Evolutionary conservation across 805 yeast species (phyloP).

Genomic region (Barnettozyma sucrosica): DNA sequence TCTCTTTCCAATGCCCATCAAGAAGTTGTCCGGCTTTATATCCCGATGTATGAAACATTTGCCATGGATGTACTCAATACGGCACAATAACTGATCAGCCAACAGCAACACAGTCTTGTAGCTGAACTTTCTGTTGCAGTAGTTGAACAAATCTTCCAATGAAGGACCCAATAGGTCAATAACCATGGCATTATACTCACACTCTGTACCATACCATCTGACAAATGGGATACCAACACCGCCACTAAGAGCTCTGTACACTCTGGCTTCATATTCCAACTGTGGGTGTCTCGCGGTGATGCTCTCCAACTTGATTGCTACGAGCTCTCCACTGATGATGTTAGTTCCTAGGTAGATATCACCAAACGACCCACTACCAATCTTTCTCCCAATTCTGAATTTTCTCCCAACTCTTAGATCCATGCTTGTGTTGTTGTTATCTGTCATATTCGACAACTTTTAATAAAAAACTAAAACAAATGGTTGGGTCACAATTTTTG

Average conservation of each 20-base stretch:
- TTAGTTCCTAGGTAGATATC: constrained; percentile 92
- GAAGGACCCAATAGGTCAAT: constrained; percentile 94
- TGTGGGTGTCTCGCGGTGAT: constrained; percentile 93
- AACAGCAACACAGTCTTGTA: constrained; percentile 87
- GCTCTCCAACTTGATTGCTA: constrained; percentile 91
- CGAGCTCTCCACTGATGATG: constrained; percentile 94
- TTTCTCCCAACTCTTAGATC: constrained; percentile 91
- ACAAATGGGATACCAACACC: constrained; percentile 97
- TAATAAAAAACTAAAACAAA: not conserved
- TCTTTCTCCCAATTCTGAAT: constrained; percentile 88
- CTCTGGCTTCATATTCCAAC: constrained; percentile 93
- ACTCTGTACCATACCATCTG: constrained; percentile 95
- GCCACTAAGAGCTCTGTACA: constrained; percentile 88
- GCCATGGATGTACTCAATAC: constrained; percentile 94
- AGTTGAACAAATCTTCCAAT: constrained; percentile 90
- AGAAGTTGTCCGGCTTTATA: constrained; percentile 89
- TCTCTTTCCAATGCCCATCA: constrained; percentile 84
- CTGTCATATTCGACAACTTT: not conserved
- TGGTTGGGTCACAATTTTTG: not conserved
- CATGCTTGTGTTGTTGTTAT: constrained; percentile 27
- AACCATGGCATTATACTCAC: constrained; percentile 95
- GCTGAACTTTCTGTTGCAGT: constrained; percentile 89
- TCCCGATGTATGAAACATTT: constrained; percentile 94
- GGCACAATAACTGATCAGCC: constrained; percentile 91
- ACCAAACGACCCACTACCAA: constrained; percentile 96